Conservation (phyloP, 2,329 filamentous ascomycete genomes). For the Pseudovirgaria hyperparasitica region DNA sequence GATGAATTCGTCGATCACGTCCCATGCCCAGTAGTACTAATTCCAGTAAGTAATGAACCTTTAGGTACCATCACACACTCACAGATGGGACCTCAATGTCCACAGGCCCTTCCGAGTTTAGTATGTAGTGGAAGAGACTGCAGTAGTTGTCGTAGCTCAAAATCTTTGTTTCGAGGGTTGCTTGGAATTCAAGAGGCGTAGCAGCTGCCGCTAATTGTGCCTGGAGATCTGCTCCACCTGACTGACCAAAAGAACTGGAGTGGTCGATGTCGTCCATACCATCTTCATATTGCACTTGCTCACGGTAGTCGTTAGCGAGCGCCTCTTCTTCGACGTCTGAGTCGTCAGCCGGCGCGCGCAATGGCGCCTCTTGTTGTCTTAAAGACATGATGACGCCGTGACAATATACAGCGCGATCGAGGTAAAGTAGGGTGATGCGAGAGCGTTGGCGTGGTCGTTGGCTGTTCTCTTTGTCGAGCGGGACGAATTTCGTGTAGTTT, state of each 20-base stretch:
- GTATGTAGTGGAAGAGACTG: slow-evolving; percentile 96
- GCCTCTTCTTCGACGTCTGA: slow-evolving; percentile 95
- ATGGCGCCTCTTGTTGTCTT: slow-evolving; percentile 20
- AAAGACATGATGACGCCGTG: too few species aligned
- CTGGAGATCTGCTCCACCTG: slow-evolving; percentile 82
- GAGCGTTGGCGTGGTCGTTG: too few species aligned
- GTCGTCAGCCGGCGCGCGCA: slow-evolving; percentile 50
- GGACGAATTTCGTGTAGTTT: too few species aligned
- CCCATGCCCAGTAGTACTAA: slow-evolving; percentile 99
- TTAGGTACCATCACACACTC: slow-evolving; percentile 26
- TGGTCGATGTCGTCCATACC: slow-evolving; percentile 71
- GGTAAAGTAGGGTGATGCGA: too few species aligned
- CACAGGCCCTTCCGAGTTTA: slow-evolving; percentile 98
- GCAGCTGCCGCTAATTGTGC: slow-evolving; percentile 82
- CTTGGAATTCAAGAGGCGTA: slow-evolving; percentile 90
- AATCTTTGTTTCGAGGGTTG: slow-evolving; percentile 92
- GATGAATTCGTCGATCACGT: slow-evolving; percentile 99
- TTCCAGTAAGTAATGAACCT: slow-evolving; percentile 7
- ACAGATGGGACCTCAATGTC: slow-evolving; percentile 94
- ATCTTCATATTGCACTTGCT: slow-evolving; percentile 91
- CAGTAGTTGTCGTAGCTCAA: slow-evolving; percentile 99
- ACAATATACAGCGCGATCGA: too few species aligned
- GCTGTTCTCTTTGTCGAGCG: too few species aligned
- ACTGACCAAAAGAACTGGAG: slow-evolving; percentile 44
- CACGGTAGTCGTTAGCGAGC: slow-evolving; percentile 83